Base-by-base conservation (phyloP, 176 grass and related monocot species). In the Carex myosuroides region DNA sequence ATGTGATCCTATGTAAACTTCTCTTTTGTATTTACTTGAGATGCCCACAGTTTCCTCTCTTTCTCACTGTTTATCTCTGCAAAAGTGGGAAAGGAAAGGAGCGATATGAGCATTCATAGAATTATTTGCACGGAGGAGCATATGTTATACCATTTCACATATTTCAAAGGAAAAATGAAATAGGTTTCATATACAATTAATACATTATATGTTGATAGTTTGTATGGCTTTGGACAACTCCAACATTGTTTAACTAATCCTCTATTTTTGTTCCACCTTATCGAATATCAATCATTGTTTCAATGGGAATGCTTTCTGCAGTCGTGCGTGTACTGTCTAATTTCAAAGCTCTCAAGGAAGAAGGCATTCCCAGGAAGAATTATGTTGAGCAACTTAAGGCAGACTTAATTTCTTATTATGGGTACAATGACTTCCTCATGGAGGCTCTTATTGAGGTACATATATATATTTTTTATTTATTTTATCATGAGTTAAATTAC, bases 261-360 rank as follows among this genome's bases (percentile, higher is more conserved):
- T 18, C 69, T 90, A 8, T 20, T 16, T 81, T 9, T 80, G 13
- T 63, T 84, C 84, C 67, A 80, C 10, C 66, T 85, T 92, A 69
- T 39, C 65, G 42, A 8, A 56, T 32, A 57, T 78, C 20, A 46
- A 35, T 16, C 14, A 33, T 46, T 30, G 13, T 33, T 57, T 24
- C 1, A 57, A 10, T 55, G 52, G 60, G 24, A 6, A 57, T 78
- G 22, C 10, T 78, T 33, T 83, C n/a, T 85, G 29, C 79, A 99
- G 97, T 99, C 84, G 97, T 99, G 58, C 91, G 97, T 55, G 91
- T 99, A 22, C 88, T 99, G 56, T 92, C 96, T 70, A 99, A 95
- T 88, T 95, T 95, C 77, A 95, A 83, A 61, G 88, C 82, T 46
- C 88, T 93, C 71, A 99, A 89, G 83, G 88, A 99, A 84, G 52